These are phyloP conservation scores for Imleria badia DNA, from an alignment of 768 basidiomycete species.

Conservation along the genomic window DNA sequence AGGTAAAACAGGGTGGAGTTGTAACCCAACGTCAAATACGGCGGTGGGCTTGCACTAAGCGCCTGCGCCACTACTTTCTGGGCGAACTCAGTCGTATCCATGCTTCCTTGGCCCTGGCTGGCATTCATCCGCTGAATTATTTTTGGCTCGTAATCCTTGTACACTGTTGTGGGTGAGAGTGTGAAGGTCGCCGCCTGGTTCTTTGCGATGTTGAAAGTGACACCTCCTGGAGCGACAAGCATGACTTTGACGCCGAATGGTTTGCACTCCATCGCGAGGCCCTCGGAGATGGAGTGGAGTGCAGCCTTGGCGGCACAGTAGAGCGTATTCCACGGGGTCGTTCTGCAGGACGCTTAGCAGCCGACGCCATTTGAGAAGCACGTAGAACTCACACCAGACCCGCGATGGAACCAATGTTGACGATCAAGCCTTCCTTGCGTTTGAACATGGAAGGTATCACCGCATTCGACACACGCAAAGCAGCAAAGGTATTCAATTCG, in stretches of 20 bases:
- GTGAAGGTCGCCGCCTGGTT: constrained; percentile 47
- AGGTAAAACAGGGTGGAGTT: constrained; percentile 27
- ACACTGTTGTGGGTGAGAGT: constrained; percentile 54
- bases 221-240: constrained; percentile 63
- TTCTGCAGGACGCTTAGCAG: constrained; percentile 38
- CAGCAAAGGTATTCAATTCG: constrained; percentile 64
- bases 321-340: constrained; percentile 67
- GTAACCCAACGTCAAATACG: constrained; percentile 52
- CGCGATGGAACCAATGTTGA: constrained; percentile 73
- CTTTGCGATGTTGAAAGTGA: constrained; percentile 63
- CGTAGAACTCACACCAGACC: constrained; percentile 50
- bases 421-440: constrained; percentile 58
- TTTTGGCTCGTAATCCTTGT: constrained; percentile 50
- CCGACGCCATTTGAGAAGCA: background rate
- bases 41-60: constrained; percentile 46
- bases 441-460: constrained; percentile 74
- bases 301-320: constrained; percentile 62
- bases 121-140: constrained; percentile 53
- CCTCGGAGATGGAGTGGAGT: constrained; percentile 57
- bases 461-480: constrained; percentile 59
- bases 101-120: constrained; percentile 50
- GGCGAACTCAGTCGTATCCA: constrained; percentile 55
- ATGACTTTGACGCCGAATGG: constrained; percentile 72
- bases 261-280: constrained; percentile 70
- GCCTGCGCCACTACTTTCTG: constrained; percentile 48